Evolutionary conservation across 1,284 basidiomycete species (phyloP).

Genomic region (Ganoderma multipileum): DNA sequence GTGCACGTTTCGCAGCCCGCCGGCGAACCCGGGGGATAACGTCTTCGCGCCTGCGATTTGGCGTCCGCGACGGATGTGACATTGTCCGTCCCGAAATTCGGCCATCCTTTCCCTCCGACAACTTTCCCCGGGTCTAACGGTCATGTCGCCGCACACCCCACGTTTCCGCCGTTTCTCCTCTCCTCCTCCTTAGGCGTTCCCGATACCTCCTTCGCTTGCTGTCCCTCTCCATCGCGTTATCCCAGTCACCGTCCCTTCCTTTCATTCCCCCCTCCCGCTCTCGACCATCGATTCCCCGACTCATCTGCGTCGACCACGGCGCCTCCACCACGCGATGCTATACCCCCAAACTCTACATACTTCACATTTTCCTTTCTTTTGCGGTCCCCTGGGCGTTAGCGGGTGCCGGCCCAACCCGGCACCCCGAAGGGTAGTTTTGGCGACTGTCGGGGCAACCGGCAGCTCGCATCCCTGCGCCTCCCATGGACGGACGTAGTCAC

Average conservation of each 20-base stretch:
- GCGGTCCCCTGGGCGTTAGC: not conserved
- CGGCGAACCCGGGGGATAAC: constrained; percentile 46
- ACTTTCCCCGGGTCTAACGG: too few species aligned
- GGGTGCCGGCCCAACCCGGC: not conserved
- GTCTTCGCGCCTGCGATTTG: constrained; percentile 46
- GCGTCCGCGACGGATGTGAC: constrained; percentile 14
- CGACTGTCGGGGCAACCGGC: not conserved
- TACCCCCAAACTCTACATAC: too few species aligned
- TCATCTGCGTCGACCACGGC: too few species aligned
- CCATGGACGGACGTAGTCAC: not conserved
- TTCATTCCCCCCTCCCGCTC: too few species aligned
- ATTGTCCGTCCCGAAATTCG: not conserved
- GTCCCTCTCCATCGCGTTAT: too few species aligned
- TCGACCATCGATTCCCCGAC: too few species aligned
- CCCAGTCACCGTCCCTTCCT: too few species aligned
- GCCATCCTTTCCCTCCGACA: not conserved
- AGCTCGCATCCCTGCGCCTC: not conserved
- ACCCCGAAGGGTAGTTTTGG: not conserved
- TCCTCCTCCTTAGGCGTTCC: too few species aligned
- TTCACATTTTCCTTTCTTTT: too few species aligned
- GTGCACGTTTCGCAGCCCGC: constrained; percentile 52
- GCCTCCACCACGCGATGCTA: not conserved
- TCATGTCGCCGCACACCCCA: too few species aligned
- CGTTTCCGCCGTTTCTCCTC: too few species aligned
- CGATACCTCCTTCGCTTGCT: too few species aligned